phyloP scores from a whole-genome alignment of 2,329 filamentous ascomycete species.

The Cylindrodendrum hubeiense region DNA sequence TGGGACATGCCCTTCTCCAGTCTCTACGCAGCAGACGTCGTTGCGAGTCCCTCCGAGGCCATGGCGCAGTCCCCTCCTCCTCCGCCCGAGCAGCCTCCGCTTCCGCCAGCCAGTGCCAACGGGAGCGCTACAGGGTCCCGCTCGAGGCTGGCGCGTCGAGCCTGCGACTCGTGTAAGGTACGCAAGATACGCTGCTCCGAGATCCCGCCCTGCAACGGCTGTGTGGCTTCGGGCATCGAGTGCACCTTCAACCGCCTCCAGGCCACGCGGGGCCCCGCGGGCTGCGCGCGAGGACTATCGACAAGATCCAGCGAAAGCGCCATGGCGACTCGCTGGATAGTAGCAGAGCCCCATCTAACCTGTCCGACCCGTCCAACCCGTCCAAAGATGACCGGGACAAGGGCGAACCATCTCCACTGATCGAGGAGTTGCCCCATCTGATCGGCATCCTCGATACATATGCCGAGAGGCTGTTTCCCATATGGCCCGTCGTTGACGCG shows the following conservation, averaged over 20 bases:
- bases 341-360: conserved; percentile 14
- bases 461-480: conserved; percentile 62
- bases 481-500: conserved; percentile 64
- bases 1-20: conserved; percentile 24
- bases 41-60: conserved; percentile 18
- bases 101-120: conserved; percentile 30
- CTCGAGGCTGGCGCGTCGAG: conserved; percentile 46
- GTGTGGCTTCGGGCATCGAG: conserved; percentile 57
- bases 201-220: conserved; percentile 59
- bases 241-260: conserved; percentile 64
- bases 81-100: conserved; percentile 11
- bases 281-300: conserved; percentile 58
- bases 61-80: conserved; percentile 18
- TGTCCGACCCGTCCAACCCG: background rate
- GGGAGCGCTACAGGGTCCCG: conserved; percentile 31
- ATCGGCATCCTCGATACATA: conserved; percentile 56
- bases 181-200: conserved; percentile 65
- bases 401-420: conserved; percentile 24
- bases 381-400: background rate
- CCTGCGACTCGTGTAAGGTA: conserved; percentile 66
- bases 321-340: conserved; percentile 26
- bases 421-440: conserved; percentile 43
- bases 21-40: conserved; percentile 13
- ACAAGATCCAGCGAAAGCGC: conserved; percentile 51
- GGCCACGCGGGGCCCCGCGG: conserved; percentile 60